A percentile compares a stretch with the other conserved stretches of the same genome.
These are phyloP conservation scores for Camellia lanceoleosa DNA, from an alignment of 148 eudicot species.

Conservation along the genomic window DNA sequence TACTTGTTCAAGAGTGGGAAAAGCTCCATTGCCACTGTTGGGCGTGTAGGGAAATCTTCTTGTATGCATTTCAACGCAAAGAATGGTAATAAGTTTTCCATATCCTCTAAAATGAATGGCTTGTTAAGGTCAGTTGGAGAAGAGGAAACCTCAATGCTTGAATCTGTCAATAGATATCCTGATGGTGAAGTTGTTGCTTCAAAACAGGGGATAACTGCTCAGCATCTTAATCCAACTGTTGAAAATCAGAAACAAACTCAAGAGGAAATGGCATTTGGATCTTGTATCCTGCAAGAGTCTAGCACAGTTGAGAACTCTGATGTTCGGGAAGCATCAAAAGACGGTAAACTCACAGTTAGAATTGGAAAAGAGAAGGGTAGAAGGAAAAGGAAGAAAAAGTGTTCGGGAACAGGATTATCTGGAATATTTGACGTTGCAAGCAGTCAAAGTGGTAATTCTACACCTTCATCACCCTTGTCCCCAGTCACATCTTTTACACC, in stretches of 20 bases:
- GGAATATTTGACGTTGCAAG: slow-evolving; percentile 71
- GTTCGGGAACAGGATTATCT: slow-evolving; percentile 32
- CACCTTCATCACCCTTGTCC: slow-evolving; percentile 89
- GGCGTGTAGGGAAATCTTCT: slow-evolving; percentile 26
- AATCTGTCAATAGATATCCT: slow-evolving; percentile 14
- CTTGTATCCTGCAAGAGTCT: slow-evolving; percentile 14
- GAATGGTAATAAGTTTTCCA: slow-evolving; percentile 17
- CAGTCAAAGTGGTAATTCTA: slow-evolving; percentile 89
- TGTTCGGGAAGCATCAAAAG: slow-evolving; percentile 30
- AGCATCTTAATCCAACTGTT: slow-evolving; percentile 15
- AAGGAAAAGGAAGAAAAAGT: slow-evolving; percentile 63
- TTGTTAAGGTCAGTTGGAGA: slow-evolving; percentile 20
- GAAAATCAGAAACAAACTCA: slow-evolving; percentile 16
- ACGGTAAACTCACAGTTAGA: slow-evolving; percentile 55
- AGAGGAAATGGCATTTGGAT: slow-evolving; percentile 16
- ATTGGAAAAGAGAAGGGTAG: slow-evolving; percentile 62
- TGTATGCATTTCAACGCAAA: slow-evolving; percentile 21
- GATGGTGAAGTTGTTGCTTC: slow-evolving; percentile 22
- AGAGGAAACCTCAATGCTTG: slow-evolving; percentile 22
- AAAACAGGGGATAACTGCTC: slow-evolving; percentile 14
- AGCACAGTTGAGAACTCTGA: slow-evolving; percentile 28
- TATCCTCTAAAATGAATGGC: slow-evolving; percentile 31
- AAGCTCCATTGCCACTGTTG: slow-evolving; percentile 28
- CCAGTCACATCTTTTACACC: slow-evolving; percentile 47
- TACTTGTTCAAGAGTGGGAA: slow-evolving; percentile 29